Evolutionary conservation across 2,329 filamentous ascomycete species (phyloP).

Genomic region (Allantophomopsis lycopodina): DNA sequence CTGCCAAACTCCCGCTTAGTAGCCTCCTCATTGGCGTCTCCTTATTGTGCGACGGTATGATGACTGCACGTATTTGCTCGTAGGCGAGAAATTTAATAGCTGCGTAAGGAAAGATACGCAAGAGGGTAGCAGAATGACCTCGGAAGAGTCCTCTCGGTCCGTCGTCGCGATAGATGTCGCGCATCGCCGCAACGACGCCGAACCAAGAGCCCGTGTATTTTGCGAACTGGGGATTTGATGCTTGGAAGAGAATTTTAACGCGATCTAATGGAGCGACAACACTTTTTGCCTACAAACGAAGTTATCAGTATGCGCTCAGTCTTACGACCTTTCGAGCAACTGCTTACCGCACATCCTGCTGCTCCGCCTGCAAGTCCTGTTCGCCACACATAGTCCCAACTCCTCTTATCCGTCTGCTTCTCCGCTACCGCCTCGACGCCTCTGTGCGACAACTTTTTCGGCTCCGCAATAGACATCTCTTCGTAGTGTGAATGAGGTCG

Average conservation of each 20-base stretch:
- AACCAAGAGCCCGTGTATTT: constrained; percentile 87
- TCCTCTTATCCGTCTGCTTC: constrained; percentile 46
- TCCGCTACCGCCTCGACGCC: constrained; percentile 6
- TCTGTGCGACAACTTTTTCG: too few relatives aligned
- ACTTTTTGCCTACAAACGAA: constrained; percentile 64
- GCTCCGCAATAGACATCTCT: too few relatives aligned
- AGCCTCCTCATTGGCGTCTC: constrained; percentile 74
- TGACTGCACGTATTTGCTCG: constrained; percentile 73
- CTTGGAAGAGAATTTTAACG: constrained; percentile 97
- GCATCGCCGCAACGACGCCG: constrained; percentile 70
- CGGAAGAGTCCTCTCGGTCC: constrained; percentile 72
- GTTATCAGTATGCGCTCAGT: background rate
- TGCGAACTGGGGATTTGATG: constrained; percentile 82
- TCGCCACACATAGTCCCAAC: constrained; percentile 69
- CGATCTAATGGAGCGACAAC: constrained; percentile 90
- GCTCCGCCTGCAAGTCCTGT: constrained; percentile 79
- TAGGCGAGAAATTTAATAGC: constrained; percentile 97
- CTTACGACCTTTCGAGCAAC: constrained; percentile 1
- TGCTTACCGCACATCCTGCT: constrained; percentile 73
- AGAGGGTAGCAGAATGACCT: constrained; percentile 84
- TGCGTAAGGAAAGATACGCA: constrained; percentile 94
- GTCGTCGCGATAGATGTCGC: constrained; percentile 66
- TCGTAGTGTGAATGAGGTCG: constrained; percentile 3
- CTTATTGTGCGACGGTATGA: constrained; percentile 59
- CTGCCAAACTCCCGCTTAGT: constrained; percentile 59